Conservation (phyloP, 2,329 filamentous ascomycete genomes). For the Colletotrichum tofieldiae region DNA sequence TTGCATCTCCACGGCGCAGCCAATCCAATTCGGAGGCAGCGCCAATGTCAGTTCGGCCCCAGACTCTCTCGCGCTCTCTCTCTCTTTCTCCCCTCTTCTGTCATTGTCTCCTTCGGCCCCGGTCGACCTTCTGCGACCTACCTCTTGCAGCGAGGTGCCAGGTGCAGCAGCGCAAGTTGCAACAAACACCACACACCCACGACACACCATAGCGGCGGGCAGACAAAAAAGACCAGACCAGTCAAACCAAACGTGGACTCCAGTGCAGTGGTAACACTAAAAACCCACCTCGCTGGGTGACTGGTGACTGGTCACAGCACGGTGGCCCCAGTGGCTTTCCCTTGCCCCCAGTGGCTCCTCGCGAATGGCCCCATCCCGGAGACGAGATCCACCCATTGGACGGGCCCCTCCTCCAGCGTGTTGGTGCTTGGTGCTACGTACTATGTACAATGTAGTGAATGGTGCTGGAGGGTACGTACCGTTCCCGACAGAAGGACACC, state of each 20-base stretch:
- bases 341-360: constrained; percentile 25
- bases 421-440: not conserved
- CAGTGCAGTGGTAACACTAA: constrained; percentile 41
- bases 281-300: constrained; percentile 39
- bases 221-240: constrained; percentile 23
- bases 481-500: constrained; percentile 27
- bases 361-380: constrained; percentile 35
- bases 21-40: constrained; percentile 17
- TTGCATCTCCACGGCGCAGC: constrained; percentile 23
- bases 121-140: not conserved
- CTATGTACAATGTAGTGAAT: no score
- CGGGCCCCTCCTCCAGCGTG: not conserved
- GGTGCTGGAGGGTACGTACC: constrained; percentile 16
- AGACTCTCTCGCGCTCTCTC: not conserved
- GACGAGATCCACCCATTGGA: constrained; percentile 19
- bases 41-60: constrained; percentile 10
- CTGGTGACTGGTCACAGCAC: constrained; percentile 35
- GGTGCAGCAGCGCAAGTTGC: constrained; percentile 7
- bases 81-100: not conserved
- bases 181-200: not conserved
- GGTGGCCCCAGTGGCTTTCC: constrained; percentile 28
- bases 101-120: not conserved
- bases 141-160: not conserved
- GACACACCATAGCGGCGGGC: not conserved
- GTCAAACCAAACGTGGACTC: constrained; percentile 36